Evolutionary conservation across 148 eudicot species (phyloP), one percentile per base, ranked within the genome.

Genomic region (Chenopodium suecicum): DNA sequence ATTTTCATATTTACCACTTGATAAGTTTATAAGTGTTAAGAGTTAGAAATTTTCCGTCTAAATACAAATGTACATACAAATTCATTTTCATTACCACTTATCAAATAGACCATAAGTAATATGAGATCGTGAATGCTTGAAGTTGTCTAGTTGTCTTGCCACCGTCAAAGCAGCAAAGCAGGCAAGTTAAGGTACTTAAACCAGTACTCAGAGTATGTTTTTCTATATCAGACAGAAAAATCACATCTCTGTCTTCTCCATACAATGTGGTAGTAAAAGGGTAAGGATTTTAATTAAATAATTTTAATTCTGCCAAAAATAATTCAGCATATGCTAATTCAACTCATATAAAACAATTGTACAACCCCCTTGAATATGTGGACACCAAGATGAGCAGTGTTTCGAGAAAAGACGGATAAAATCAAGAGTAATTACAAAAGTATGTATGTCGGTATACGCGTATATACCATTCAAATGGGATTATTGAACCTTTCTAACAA

Each of bases 241-340:
- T 65, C 29, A 68, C 9, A 50, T 79, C 60, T 79, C 65, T 50
- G 74, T 9, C 74, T 48, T 69, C 31, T 37, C 74, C 81, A 78
- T 68, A 79, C 74, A 79, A 69, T 79, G 81, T 41, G 69, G 63
- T 60, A 68, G 47, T 25, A 1, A 56, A 56, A 56, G 6, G 3
- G 32, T 22, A 65, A 8, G 2, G 20, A 48, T 50, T 48, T 44
- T 41, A 27, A 17, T 48, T 8, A 22, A 62, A 4, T 6, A 0
- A 37, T 37, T 4, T 34, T 2, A 34, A 34, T 23, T 75, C 34
- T 32, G 46, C 23, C 79, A 9, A 12, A 29, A 19, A 8, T 48
- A 37, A 23, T 47, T 69, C 1, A 19, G 19, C 29, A 48, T 9
- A 0, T 3, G 37, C 71, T 29, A 13, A 31, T 68, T 31, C 71